phyloP scores from a whole-genome alignment of 805 yeast species.

The Kockiozyma suomiensis region DNA sequence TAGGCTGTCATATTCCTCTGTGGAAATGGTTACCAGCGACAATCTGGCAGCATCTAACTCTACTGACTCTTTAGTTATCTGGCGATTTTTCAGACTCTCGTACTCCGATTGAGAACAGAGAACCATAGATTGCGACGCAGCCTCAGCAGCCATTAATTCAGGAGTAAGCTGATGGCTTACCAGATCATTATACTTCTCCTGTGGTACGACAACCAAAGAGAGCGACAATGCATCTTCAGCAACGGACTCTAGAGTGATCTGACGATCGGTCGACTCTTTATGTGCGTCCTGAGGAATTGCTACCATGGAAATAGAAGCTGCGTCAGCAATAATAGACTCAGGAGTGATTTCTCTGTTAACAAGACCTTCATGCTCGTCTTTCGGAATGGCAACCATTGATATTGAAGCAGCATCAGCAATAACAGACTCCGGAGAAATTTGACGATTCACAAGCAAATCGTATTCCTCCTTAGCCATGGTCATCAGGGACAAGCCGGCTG shows the following conservation, averaged over 20 bases:
- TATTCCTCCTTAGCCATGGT: constrained; percentile 2
- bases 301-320: constrained; percentile 26
- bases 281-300: constrained; percentile 30
- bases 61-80: not conserved
- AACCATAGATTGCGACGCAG: constrained; percentile 6
- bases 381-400: constrained; percentile 31
- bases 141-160: constrained; percentile 6
- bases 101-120: constrained; percentile 37
- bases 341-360: constrained; percentile 1
- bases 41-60: constrained; percentile 1
- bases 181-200: constrained; percentile 30
- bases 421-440: constrained; percentile 6
- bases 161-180: not conserved
- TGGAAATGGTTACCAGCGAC: constrained; percentile 34
- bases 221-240: constrained; percentile 3
- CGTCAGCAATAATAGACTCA: constrained; percentile 21
- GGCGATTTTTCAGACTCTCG: constrained; percentile 6
- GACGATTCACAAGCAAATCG: constrained; percentile 6
- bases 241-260: constrained; percentile 12
- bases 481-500: constrained; percentile 28
- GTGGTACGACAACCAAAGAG: constrained; percentile 27
- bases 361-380: constrained; percentile 33
- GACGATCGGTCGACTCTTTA: constrained; percentile 4
- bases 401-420: constrained; percentile 6
- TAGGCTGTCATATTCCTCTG: constrained; percentile 32